Evolutionary conservation across 2,329 filamentous ascomycete genomes (phyloP), one percentile per base, ranked within the genome.

Genomic region (Dactylellina parvicollis): DNA sequence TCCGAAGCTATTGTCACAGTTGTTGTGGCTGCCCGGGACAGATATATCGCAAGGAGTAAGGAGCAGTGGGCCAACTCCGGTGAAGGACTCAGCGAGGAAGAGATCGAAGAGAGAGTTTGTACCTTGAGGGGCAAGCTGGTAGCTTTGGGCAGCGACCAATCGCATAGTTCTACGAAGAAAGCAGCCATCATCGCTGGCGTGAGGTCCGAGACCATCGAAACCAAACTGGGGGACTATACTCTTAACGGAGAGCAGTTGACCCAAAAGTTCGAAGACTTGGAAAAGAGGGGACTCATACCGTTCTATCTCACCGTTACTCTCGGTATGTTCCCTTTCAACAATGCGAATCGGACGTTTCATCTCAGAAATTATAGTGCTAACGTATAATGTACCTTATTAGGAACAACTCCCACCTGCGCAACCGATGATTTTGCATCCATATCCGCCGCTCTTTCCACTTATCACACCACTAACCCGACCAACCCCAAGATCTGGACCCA

Each of bases 341-440:
- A 14, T 16, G n/a, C 12, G 34, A 24, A 47, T 38, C 24, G n/a
- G n/a, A n/a, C n/a, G n/a, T n/a, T 22, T 22, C 28, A 34, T 8
- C 16, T 8, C 16, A 3, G 24, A 14, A 4, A 56, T 46, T 22
- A 18, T 20, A 12, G 8, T 34, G 36, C 14, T 16, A 28, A 12
- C 0, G 9, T 40, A 52, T 22, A 60, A 38, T 55, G 1, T 14
- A n/a, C 9, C 20, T 20, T 57, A 20, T 18, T 18, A 71, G 66
- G 94, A 56, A 94, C 92, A 0, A 98, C 94, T 1, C 89, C 90
- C 73, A 93, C 92, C 0, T 97, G 93, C 79, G 92, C 92, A 4
- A 85, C 94, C 22, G 94, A 98, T 81, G 89, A 92, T 78, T 90
- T 96, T 77, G 84, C 82, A 0, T 88, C 87, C 75, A 89, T 96